Evolutionary conservation across 106 monocot species (phyloP).

Genomic region (Platanthera zijinensis): DNA sequence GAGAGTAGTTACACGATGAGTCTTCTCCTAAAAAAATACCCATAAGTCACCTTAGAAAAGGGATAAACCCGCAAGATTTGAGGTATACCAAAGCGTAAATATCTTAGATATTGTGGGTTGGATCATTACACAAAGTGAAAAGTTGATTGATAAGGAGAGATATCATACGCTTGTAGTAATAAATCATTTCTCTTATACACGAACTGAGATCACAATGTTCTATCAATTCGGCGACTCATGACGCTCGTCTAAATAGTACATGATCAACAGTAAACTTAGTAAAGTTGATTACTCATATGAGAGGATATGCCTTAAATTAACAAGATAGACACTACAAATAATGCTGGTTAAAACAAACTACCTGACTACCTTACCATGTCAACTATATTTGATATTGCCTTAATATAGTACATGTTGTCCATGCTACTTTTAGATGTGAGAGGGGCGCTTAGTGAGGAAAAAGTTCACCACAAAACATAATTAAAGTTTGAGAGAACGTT

Average conservation of each 20-base stretch:
- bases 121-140: no score
- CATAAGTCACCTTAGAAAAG: no score
- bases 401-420: constrained; percentile 3
- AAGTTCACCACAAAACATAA: neutral
- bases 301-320: neutral
- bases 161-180: no score
- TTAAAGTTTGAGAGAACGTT: neutral
- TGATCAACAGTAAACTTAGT: neutral
- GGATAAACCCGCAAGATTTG: no score
- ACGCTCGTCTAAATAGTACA: neutral
- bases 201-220: no score
- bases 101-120: no score
- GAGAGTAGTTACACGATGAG: no score
- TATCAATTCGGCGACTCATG: no score
- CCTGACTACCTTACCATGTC: neutral
- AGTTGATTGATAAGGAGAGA: no score
- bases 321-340: neutral
- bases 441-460: neutral
- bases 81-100: no score
- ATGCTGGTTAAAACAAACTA: neutral
- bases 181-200: no score
- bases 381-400: constrained; percentile 7
- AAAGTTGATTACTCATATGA: neutral
- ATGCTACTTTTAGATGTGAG: constrained; percentile 5
- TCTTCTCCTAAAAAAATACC: no score